Base-by-base conservation (phyloP, 345 rosid genomes). In the Gossypium ekmanianum region DNA sequence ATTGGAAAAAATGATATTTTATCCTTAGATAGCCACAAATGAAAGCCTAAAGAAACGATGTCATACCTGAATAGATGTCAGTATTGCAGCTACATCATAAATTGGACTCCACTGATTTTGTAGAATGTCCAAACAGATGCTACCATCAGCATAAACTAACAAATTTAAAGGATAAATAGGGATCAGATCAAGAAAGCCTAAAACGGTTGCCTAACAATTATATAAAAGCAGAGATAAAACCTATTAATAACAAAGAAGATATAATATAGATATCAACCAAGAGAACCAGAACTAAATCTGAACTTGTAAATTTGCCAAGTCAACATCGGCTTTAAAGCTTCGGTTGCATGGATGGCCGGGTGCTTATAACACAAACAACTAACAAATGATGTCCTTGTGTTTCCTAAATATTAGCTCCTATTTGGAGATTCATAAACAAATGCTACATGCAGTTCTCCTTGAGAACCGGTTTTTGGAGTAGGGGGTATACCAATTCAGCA, bases 81-180 rank as follows among this genome's bases (percentile, higher is more conserved):
- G 89, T 58, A 91, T 91, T 22, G 97, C 97, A 20, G 97, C 97
- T 3, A 89, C 97, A 74, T 91, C 97, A 66, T 91, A 91, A 47
- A 91, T 91, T 0, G 97, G 97, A 81, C 91, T 85, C 97, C 97
- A 91, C 78, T 91, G 97, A 78, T 91, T 91, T 79, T 91, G 97
- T 71, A 91, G 88, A 77, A 91, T 91, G 80, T 91, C 97, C 85
- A 91, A 85, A 72, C 97, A 91, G 69, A 91, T 91, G 79, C 93
- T 91, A 61, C 97, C 97, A 85, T 91, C 93, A 1, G 96, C 96
- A 80, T 91, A 91, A 72, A 91, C 96, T 91, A 77, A 69, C 76
- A 1, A 74, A 59, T 9, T 61, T 26, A 58, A 29, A 71, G 22
- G 11, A 58, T 44, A 66, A 47, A 16, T 2, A 41, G 29, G 34